Percentiles rank a stretch among this genome's conserved stretches.
phyloP scores from a whole-genome alignment of 495 filamentous ascomycete genomes.

The Daldinia vernicosa region DNA sequence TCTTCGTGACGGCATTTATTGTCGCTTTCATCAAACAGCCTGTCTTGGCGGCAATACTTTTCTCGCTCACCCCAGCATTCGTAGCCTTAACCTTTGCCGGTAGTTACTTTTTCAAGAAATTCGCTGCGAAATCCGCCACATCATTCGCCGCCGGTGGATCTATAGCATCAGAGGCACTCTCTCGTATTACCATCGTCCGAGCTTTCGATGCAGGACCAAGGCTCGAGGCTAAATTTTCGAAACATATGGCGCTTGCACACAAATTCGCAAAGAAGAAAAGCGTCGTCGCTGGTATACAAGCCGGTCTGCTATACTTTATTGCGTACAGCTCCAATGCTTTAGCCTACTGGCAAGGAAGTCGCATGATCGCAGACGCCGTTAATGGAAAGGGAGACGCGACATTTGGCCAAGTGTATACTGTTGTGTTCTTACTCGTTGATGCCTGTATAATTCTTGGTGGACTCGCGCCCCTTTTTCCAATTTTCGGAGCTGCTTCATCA shows the following conservation, averaged over 20 bases:
- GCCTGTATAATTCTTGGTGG: constrained; percentile 68
- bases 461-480: constrained; percentile 66
- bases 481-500: constrained; percentile 63
- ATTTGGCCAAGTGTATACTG: constrained; percentile 67
- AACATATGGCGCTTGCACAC: constrained; percentile 56
- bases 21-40: constrained; percentile 68
- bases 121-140: constrained; percentile 49
- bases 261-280: constrained; percentile 65
- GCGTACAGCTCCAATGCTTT: constrained; percentile 69
- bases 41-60: constrained; percentile 56
- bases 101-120: constrained; percentile 66
- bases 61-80: constrained; percentile 69
- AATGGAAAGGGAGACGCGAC: constrained; percentile 49
- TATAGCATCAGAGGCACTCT: constrained; percentile 55
- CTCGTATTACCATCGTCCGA: constrained; percentile 55
- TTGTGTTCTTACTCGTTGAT: constrained; percentile 70
- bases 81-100: constrained; percentile 69
- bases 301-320: constrained; percentile 69
- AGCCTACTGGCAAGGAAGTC: constrained; percentile 73
- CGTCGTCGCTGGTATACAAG: constrained; percentile 62
- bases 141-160: constrained; percentile 24
- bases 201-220: constrained; percentile 53
- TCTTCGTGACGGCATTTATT: constrained; percentile 68
- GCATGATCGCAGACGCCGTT: constrained; percentile 57
- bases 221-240: constrained; percentile 62